phyloP scores from a whole-genome alignment of 345 rosid species.

The Pelargonium nanum region DNA sequence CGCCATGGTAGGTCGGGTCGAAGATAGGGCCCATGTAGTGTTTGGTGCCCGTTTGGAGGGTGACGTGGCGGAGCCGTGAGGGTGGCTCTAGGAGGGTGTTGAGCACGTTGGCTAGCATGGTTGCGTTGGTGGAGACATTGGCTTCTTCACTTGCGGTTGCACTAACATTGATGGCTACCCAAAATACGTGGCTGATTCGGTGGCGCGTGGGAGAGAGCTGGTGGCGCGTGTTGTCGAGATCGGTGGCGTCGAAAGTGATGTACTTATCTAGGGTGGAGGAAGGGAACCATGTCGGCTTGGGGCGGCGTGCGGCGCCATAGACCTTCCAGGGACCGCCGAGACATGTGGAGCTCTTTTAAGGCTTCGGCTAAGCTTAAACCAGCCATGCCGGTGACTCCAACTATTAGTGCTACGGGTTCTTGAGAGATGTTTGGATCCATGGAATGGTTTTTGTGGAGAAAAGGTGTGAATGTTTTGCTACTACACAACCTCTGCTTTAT shows the following conservation, averaged over 20 bases:
- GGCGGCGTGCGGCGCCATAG: constrained; percentile 20
- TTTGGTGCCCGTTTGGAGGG: constrained; percentile 27
- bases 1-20: not conserved
- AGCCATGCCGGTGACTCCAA: constrained; percentile 36
- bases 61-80: constrained; percentile 14
- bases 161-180: constrained; percentile 23
- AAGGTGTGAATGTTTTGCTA: no score
- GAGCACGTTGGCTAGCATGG: constrained; percentile 18
- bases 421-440: no score
- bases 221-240: not conserved
- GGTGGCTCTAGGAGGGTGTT: constrained; percentile 5
- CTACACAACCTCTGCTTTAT: no score
- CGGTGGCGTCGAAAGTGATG: constrained; percentile 18
- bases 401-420: constrained; percentile 20
- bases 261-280: constrained; percentile 8
- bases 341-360: constrained; percentile 15
- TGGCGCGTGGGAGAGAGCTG: constrained; percentile 10
- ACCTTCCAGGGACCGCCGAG: constrained; percentile 25
- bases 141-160: no score
- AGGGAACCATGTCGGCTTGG: constrained; percentile 27
- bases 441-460: no score
- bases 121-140: constrained; percentile 14
- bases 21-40: constrained; percentile 27
- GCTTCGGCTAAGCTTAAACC: constrained; percentile 28
- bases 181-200: constrained; percentile 25